Conservation (phyloP, 78 protist species). For the Isochrysis galbana region DNA sequence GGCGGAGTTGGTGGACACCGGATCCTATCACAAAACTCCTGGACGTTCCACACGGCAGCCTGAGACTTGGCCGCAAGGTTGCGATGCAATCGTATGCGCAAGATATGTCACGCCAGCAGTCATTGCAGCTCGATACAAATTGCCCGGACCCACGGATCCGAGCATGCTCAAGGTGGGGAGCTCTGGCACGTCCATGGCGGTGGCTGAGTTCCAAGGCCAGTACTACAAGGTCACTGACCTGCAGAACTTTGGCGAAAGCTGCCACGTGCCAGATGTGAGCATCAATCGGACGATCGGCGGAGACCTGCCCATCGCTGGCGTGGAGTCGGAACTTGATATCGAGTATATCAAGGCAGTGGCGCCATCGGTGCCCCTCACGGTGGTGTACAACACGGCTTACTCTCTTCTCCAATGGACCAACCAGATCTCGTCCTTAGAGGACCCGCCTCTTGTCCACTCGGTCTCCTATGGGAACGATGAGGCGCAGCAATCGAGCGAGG, state of each 20-base stretch:
- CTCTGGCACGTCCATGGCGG: neutral
- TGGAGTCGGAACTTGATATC: neutral
- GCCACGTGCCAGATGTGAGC: neutral
- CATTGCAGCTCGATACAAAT: neutral
- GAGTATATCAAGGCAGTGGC: neutral
- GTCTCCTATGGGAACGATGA: slow-evolving; percentile 37
- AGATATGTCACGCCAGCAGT: neutral
- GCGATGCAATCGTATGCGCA: neutral
- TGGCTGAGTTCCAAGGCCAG: slow-evolving; percentile 41
- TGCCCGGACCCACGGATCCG: neutral
- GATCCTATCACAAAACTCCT: neutral
- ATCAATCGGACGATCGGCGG: neutral
- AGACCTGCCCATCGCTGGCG: neutral
- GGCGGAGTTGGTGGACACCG: no score
- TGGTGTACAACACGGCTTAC: neutral
- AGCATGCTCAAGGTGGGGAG: no score
- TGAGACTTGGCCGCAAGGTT: neutral
- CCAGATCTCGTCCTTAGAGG: neutral
- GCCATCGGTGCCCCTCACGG: neutral
- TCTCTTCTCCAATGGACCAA: neutral
- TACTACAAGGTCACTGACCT: neutral
- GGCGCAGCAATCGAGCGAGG: neutral
- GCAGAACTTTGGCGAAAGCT: neutral
- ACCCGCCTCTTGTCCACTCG: slow-evolving; percentile 26
- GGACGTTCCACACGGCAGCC: neutral